These are phyloP conservation scores for Stephania cephalantha DNA, from an alignment of 164 flowering plant species.

Conservation along the genomic window DNA sequence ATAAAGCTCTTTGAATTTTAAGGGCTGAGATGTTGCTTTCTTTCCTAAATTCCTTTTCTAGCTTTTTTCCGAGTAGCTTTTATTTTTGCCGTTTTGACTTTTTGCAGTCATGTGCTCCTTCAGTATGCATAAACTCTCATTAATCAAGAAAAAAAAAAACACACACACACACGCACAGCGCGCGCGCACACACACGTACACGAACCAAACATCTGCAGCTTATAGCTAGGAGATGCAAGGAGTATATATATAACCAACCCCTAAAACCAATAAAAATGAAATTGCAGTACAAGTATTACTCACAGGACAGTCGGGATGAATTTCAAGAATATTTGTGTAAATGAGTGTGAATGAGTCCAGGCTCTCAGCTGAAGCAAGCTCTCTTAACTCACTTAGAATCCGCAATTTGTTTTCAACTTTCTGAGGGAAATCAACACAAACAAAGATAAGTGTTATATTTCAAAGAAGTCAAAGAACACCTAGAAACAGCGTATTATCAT, in stretches of 20 bases:
- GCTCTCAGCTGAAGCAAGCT: slow-evolving; percentile 97
- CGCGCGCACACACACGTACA: too few relatives aligned
- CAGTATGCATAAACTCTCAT: too few relatives aligned
- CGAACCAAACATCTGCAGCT: too few relatives aligned
- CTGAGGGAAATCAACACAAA: slow-evolving; percentile 30
- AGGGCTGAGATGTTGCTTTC: too few relatives aligned
- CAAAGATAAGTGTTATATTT: not conserved
- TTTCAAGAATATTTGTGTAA: slow-evolving; percentile 88
- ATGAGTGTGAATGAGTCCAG: slow-evolving; percentile 91
- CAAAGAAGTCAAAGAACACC: not conserved
- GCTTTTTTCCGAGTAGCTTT: too few relatives aligned
- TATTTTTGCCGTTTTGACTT: too few relatives aligned
- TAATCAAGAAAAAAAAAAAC: too few relatives aligned
- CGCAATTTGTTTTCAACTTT: slow-evolving; percentile 90
- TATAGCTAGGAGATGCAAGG: too few relatives aligned
- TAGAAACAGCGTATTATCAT: not conserved
- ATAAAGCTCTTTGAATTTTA: too few relatives aligned
- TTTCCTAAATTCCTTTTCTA: too few relatives aligned
- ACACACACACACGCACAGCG: too few relatives aligned
- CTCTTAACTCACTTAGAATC: slow-evolving; percentile 78
- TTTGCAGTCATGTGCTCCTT: too few relatives aligned
- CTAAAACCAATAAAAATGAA: not conserved
- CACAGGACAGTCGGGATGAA: slow-evolving; percentile 98
- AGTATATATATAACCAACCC: not conserved
- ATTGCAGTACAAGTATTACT: slow-evolving; percentile 16